These are phyloP conservation scores for Zygosaccharomyces pseudobailii DNA, from an alignment of 1,139 yeast species.

Conservation along the genomic window DNA sequence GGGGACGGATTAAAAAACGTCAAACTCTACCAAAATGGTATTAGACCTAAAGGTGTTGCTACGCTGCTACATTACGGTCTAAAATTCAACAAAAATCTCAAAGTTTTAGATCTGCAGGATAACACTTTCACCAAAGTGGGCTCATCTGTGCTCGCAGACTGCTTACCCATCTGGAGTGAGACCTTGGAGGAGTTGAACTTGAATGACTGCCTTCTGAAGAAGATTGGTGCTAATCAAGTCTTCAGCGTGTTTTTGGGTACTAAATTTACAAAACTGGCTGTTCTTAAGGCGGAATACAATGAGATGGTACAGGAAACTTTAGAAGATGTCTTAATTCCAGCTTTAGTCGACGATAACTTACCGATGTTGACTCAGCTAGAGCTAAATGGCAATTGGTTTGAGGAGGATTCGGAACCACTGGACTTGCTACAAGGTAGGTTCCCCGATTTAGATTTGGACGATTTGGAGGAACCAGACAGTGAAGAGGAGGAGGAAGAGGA, in stretches of 20 bases:
- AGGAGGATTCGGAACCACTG: conserved; percentile 65
- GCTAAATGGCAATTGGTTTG: conserved; percentile 86
- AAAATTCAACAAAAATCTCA: conserved; percentile 52
- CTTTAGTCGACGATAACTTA: conserved; percentile 50
- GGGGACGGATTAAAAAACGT: conserved; percentile 60
- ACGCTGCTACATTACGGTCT: conserved; percentile 72
- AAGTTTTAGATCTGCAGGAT: conserved; percentile 83
- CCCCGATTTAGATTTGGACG: conserved; percentile 78
- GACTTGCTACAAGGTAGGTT: conserved; percentile 56
- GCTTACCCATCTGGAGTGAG: conserved; percentile 50
- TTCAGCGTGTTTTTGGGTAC: conserved; percentile 46
- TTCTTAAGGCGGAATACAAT: conserved; percentile 78
- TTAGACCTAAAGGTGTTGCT: conserved; percentile 87
- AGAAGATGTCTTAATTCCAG: conserved; percentile 43
- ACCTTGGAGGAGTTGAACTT: conserved; percentile 70
- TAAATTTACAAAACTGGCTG: conserved; percentile 43
- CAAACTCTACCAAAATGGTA: conserved; percentile 90
- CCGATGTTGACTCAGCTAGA: conserved; percentile 65
- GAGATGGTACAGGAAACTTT: conserved; percentile 73
- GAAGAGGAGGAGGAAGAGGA: conserved; percentile 68
- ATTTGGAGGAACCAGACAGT: conserved; percentile 83
- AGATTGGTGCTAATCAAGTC: conserved; percentile 61
- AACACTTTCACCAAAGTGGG: conserved; percentile 87
- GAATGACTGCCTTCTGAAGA: conserved; percentile 82
- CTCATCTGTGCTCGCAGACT: conserved; percentile 65